Evolutionary conservation across 2,329 filamentous ascomycete genomes (phyloP).

Genomic region (Colletotrichum siamense): DNA sequence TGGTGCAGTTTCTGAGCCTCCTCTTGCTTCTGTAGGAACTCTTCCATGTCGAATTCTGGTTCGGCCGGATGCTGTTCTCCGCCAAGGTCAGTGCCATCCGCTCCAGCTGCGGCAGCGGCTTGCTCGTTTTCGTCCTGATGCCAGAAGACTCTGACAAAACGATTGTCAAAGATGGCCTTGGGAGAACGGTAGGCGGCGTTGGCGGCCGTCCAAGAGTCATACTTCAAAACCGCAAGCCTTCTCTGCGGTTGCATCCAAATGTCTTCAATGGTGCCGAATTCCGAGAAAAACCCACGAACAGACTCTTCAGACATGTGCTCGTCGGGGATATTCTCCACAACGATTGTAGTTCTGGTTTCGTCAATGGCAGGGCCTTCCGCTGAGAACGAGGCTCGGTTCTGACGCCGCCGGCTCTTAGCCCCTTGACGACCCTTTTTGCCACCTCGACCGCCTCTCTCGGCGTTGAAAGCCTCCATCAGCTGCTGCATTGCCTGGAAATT

Average conservation of each 20-base stretch:
- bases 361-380: slow-evolving; percentile 68
- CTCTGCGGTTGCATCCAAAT: slow-evolving; percentile 71
- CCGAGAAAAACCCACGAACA: slow-evolving; percentile 72
- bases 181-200: slow-evolving; percentile 76
- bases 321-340: slow-evolving; percentile 79
- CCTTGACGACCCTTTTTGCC: slow-evolving; percentile 33
- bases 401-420: slow-evolving; percentile 12
- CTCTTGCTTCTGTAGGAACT: slow-evolving; percentile 71
- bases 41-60: slow-evolving; percentile 70
- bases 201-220: slow-evolving; percentile 68
- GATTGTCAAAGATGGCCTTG: slow-evolving; percentile 83
- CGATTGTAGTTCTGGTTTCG: slow-evolving; percentile 68
- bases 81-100: slow-evolving; percentile 24
- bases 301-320: slow-evolving; percentile 70
- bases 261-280: slow-evolving; percentile 71
- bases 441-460: slow-evolving; percentile 19
- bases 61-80: slow-evolving; percentile 32
- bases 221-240: slow-evolving; percentile 73
- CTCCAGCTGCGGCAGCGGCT: slow-evolving; percentile 29
- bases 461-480: slow-evolving; percentile 25
- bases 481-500: slow-evolving; percentile 23
- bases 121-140: slow-evolving; percentile 59
- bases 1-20: slow-evolving; percentile 75
- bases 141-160: slow-evolving; percentile 88
- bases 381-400: slow-evolving; percentile 63